Conservation (phyloP, 139 green algal species). For the Dunaliella sp. region DNA sequence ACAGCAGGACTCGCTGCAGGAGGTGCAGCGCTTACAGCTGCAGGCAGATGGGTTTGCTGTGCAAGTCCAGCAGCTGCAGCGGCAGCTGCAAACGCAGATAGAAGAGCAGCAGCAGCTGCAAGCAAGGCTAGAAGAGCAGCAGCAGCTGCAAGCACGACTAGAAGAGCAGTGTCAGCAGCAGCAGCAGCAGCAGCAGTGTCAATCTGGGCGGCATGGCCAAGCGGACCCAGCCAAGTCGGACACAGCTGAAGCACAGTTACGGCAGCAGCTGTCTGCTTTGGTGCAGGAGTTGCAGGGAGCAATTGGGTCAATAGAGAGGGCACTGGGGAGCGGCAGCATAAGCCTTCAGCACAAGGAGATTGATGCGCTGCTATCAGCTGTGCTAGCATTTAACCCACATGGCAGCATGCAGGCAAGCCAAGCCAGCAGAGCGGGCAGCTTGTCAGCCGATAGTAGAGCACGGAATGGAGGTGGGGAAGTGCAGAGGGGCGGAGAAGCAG, state of each 20-base stretch:
- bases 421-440: no score
- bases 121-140: background rate
- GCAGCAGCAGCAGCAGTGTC: conserved; percentile 4
- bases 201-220: no score
- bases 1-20: background rate
- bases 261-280: background rate
- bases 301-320: background rate
- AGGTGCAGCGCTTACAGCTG: conserved; percentile 20
- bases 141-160: background rate
- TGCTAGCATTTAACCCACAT: no score
- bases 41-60: no score
- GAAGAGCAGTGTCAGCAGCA: background rate
- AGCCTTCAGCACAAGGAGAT: background rate
- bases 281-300: background rate
- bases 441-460: no score
- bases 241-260: background rate
- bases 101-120: background rate
- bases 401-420: no score
- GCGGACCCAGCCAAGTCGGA: no score
- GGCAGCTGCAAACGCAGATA: background rate
- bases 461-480: no score
- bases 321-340: background rate
- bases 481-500: no score
- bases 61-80: conserved; percentile 14
- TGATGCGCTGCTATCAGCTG: background rate